Evolutionary conservation across 2,329 filamentous ascomycete species (phyloP).

Genomic region (Colletotrichum tamarilloi): DNA sequence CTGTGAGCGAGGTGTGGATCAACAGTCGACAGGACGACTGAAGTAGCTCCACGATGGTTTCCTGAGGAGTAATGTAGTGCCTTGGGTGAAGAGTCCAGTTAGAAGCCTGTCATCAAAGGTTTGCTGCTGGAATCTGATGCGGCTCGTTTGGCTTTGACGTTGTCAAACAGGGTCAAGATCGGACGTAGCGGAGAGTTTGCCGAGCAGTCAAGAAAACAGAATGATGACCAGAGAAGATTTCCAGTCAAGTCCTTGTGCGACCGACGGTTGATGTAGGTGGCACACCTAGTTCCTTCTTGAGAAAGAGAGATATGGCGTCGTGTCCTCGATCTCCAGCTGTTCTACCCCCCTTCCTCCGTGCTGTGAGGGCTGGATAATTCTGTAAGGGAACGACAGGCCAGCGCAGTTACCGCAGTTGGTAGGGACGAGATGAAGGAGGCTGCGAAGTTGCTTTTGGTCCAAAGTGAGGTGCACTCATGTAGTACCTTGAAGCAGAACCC

Average conservation of each 20-base stretch:
- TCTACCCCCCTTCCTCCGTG: background rate
- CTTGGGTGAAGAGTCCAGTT: background rate
- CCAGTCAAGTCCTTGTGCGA: background rate
- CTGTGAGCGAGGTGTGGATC: background rate
- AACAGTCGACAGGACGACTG: background rate
- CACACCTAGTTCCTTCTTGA: slow-evolving; percentile 7
- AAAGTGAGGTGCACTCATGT: background rate
- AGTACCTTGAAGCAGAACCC: background rate
- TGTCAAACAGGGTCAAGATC: background rate
- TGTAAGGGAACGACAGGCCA: background rate
- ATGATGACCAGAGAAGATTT: background rate
- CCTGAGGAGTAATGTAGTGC: background rate
- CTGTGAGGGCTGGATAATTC: background rate
- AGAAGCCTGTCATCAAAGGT: background rate
- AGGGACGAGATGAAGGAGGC: background rate
- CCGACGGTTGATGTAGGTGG: background rate
- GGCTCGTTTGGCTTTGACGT: background rate
- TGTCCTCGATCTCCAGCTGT: background rate
- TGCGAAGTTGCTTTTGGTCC: background rate
- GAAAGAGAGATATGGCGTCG: background rate
- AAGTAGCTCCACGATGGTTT: background rate
- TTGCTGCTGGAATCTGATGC: background rate
- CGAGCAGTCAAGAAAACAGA: background rate
- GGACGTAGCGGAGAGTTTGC: background rate
- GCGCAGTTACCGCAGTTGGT: background rate